Evolutionary conservation across 2,329 filamentous ascomycete genomes (phyloP).

Genomic region (Peltaster fructicola): DNA sequence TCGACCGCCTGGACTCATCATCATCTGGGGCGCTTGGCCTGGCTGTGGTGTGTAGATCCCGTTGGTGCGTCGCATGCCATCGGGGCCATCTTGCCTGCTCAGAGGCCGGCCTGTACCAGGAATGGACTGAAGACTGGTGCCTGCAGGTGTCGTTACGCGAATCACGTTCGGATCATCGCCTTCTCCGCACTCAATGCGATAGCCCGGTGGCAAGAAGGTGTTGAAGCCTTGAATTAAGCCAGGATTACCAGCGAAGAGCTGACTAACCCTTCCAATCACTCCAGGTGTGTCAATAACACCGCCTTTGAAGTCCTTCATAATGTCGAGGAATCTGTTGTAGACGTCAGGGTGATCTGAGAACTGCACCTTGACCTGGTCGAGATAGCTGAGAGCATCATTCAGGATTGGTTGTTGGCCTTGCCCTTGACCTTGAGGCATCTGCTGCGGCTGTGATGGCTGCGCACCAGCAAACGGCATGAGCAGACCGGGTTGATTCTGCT

Average conservation of each 20-base stretch:
- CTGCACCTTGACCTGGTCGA: conserved; percentile 96
- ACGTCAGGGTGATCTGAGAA: conserved; percentile 95
- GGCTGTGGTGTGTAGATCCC: conserved; percentile 25
- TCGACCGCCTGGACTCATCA: conserved; percentile 27
- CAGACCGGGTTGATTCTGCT: conserved; percentile 28
- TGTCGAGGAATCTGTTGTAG: conserved; percentile 91
- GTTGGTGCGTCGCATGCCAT: conserved; percentile 12
- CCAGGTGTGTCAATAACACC: conserved; percentile 96
- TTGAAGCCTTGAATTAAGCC: conserved; percentile 87
- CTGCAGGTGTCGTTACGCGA: conserved; percentile 88
- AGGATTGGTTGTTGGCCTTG: conserved; percentile 76
- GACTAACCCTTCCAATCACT: conserved; percentile 90
- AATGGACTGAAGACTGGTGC: conserved; percentile 88
- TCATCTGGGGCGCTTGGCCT: conserved; percentile 20
- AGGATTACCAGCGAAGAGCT: conserved; percentile 87
- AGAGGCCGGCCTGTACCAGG: conserved; percentile 33
- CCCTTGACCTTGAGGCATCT: conserved; percentile 31
- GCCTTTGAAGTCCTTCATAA: conserved; percentile 99
- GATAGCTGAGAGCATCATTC: conserved; percentile 78
- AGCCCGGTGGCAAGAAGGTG: conserved; percentile 85
- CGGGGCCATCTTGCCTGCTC: conserved; percentile 11
- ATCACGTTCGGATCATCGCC: conserved; percentile 93
- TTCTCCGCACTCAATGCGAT: conserved; percentile 87
- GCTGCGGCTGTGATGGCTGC: conserved; percentile 10
- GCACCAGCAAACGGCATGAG: conserved; percentile 27